Percentiles rank a stretch among this genome's conserved stretches.
Evolutionary conservation across 2,329 filamentous ascomycete species (phyloP).

Genomic region (Hawksworthiomyces lignivorus): DNA sequence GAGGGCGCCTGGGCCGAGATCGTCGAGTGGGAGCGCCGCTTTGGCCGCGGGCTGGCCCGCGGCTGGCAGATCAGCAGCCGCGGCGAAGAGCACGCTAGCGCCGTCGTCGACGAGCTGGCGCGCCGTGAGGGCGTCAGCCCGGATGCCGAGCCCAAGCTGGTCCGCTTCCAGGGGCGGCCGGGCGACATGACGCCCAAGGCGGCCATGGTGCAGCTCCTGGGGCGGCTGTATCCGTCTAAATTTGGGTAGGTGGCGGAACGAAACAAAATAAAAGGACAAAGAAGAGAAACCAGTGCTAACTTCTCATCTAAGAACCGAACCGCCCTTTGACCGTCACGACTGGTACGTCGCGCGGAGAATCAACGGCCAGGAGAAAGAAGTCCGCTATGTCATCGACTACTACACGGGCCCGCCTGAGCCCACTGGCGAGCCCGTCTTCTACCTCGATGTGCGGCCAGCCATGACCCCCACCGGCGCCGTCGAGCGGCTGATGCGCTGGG

Average conservation of each 20-base stretch:
- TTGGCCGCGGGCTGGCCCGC: slow-evolving; percentile 61
- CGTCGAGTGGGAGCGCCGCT: slow-evolving; percentile 84
- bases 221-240: slow-evolving; percentile 67
- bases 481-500: slow-evolving; percentile 81
- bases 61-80: slow-evolving; percentile 68
- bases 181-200: slow-evolving; percentile 89
- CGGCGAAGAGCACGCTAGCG: slow-evolving; percentile 56
- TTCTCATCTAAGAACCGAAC: slow-evolving; percentile 68
- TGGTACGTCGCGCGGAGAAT: slow-evolving; percentile 80
- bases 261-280: not conserved
- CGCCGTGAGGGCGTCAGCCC: slow-evolving; percentile 39
- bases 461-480: slow-evolving; percentile 71
- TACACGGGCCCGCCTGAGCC: slow-evolving; percentile 78
- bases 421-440: slow-evolving; percentile 89
- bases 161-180: slow-evolving; percentile 84
- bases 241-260: slow-evolving; percentile 54
- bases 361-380: slow-evolving; percentile 62
- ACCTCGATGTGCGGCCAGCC: slow-evolving; percentile 86
- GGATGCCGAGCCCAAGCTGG: slow-evolving; percentile 52
- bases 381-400: slow-evolving; percentile 96
- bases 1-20: slow-evolving; percentile 97
- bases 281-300: no score
- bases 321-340: slow-evolving; percentile 93
- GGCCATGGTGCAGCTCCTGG: slow-evolving; percentile 71
- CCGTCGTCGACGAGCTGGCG: slow-evolving; percentile 12